phyloP scores from a whole-genome alignment of 2,329 filamentous ascomycete genomes.

The Neonectria faginata region DNA sequence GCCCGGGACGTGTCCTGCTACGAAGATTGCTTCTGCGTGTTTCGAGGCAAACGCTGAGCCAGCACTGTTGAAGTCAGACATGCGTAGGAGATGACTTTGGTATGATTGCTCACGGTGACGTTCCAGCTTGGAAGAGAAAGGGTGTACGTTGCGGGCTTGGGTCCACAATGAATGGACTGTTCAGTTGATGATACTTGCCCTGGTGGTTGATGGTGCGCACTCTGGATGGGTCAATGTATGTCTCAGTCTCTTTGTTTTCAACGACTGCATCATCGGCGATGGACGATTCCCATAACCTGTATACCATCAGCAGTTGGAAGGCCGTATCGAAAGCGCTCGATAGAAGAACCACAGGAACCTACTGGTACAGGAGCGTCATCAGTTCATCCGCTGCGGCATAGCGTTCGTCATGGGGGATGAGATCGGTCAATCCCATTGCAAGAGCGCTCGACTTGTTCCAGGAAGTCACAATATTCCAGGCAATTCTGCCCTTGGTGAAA shows the following conservation, averaged over 20 bases:
- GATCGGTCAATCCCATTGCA: conserved; percentile 20
- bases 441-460: conserved; percentile 26
- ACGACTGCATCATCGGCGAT: conserved; percentile 22
- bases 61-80: conserved; percentile 35
- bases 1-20: conserved; percentile 59
- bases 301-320: background rate
- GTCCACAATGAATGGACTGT: conserved; percentile 22
- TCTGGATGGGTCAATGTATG: conserved; percentile 55
- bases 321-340: background rate
- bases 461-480: conserved; percentile 28
- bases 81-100: too few relatives aligned
- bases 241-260: conserved; percentile 58
- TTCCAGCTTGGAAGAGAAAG: conserved; percentile 70
- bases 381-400: conserved; percentile 28
- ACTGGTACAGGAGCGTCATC: conserved; percentile 21
- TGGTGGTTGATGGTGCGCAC: conserved; percentile 70
- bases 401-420: conserved; percentile 20
- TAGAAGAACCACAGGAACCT: background rate
- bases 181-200: conserved; percentile 62
- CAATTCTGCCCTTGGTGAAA: conserved; percentile 22
- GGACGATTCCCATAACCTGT: conserved; percentile 27
- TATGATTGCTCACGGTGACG: conserved; percentile 55
- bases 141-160: conserved; percentile 67
- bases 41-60: conserved; percentile 68
- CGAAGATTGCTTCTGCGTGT: conserved; percentile 72